Base-by-base conservation (phyloP, 2,329 filamentous ascomycete genomes). In the Colletotrichum chrysophilum region DNA sequence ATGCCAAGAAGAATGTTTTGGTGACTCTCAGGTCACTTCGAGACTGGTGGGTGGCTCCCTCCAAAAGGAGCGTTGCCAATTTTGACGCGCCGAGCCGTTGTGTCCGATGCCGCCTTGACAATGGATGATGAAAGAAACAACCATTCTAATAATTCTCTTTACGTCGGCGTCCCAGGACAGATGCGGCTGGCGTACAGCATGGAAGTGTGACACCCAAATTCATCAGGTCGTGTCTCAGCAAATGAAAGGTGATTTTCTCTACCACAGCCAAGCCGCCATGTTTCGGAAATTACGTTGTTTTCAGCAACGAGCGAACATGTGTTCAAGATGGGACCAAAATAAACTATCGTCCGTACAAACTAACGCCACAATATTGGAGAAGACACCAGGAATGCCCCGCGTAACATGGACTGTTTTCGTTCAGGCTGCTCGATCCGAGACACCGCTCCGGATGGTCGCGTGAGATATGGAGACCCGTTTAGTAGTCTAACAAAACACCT, bases 101-200 rank as follows among this genome's bases (percentile, higher is more conserved):
- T 24, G 0, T 21, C n/a, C 43, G 43, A 1, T 52, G 43, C 43
- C n/a, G n/a, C 12, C n/a, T 21, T 52, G 43, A 12, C n/a, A 21
- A 13, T 21, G n/a, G 10, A 52, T 24, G n/a, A 7, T 13, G 10
- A 7, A 6, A 48, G n/a, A 13, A 21, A 21, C 43, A 21, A 7
- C n/a, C 10, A 7, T 13, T 4, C 12, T 21, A 6, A 7, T 1
- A 13, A 21, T 21, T 52, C 5, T 52, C 43, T 52, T 13, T 13
- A 13, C 10, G 0, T 12, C 6, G n/a, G 10, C n/a, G 0, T 21
- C 43, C 10, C 43, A 13, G n/a, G n/a, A 0, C n/a, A 52, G 5
- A 21, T 52, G n/a, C n/a, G n/a, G 43, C 43, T 52, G n/a, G 4
- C n/a, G 10, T 21, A 24, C 43, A 52, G 12, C 12, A 21, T 52